These are phyloP conservation scores for Coleophoma crateriformis DNA, from an alignment of 2,329 filamentous ascomycete genomes.

Conservation along the genomic window DNA sequence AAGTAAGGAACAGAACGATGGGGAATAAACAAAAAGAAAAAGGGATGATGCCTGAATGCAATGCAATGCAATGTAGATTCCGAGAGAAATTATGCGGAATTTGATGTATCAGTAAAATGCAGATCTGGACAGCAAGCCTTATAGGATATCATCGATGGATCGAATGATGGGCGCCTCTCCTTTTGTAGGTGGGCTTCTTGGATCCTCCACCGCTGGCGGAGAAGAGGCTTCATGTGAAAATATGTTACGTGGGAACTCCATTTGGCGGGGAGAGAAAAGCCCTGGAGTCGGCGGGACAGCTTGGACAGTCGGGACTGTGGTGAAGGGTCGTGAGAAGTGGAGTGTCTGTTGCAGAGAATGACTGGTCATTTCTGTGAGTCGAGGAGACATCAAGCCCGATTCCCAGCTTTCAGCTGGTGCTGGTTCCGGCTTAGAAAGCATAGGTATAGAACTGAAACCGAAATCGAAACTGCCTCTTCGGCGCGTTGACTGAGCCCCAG, in stretches of 20 bases:
- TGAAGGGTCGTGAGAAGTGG: constrained; percentile 12
- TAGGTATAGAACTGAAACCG: constrained; percentile 15
- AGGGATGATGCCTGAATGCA: not conserved
- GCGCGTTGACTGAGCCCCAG: constrained; percentile 8
- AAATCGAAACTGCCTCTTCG: constrained; percentile 17
- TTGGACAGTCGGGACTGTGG: constrained; percentile 2
- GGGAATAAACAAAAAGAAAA: not conserved
- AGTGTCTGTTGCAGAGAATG: constrained; percentile 19
- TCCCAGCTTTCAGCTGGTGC: constrained; percentile 16
- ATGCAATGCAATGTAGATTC: not conserved
- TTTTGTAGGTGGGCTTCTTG: constrained; percentile 68
- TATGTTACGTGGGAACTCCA: constrained; percentile 68
- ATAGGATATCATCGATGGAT: constrained; percentile 74
- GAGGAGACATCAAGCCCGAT: constrained; percentile 23
- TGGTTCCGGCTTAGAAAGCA: constrained; percentile 2
- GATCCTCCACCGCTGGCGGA: constrained; percentile 43
- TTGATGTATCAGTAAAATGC: too few relatives aligned
- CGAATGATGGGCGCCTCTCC: constrained; percentile 71
- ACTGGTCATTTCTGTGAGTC: constrained; percentile 24
- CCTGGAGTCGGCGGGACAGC: constrained; percentile 16
- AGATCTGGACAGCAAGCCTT: constrained; percentile 20
- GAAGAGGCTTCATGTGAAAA: constrained; percentile 38
- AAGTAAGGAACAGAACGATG: not conserved
- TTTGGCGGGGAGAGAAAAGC: constrained; percentile 62
- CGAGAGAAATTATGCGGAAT: not conserved